These are phyloP conservation scores for Neocatenulostroma microsporum DNA, from an alignment of 2,329 filamentous ascomycete species.

Conservation along the genomic window DNA sequence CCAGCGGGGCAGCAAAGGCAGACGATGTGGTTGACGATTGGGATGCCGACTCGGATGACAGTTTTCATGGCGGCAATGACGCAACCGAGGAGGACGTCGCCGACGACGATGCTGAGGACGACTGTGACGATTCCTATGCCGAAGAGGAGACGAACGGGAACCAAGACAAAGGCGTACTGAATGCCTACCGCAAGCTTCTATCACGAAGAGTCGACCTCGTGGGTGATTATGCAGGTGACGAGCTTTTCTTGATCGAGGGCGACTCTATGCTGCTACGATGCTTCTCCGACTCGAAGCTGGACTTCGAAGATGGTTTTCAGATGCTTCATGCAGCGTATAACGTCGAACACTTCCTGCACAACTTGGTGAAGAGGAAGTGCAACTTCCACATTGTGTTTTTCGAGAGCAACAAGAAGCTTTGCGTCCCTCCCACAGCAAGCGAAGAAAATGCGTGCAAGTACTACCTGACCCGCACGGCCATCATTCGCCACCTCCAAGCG, in stretches of 20 bases:
- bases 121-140: no score
- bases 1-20: no score
- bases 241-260: conserved; percentile 65
- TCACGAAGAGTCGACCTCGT: conserved; percentile 55
- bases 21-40: conserved; percentile 4
- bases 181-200: conserved; percentile 34
- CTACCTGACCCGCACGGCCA: conserved; percentile 52
- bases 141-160: conserved; percentile 1
- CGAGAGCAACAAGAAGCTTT: conserved; percentile 47
- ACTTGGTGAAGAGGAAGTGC: conserved; percentile 56
- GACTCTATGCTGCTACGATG: conserved; percentile 62
- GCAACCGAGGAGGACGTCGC: conserved; percentile 7
- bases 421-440: conserved; percentile 42
- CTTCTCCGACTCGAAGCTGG: conserved; percentile 54
- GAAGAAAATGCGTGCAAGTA: conserved; percentile 44
- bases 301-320: conserved; percentile 62
- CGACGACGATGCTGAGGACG: conserved; percentile 8
- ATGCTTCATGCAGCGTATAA: conserved; percentile 62
- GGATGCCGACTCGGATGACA: conserved; percentile 2
- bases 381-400: conserved; percentile 68
- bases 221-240: conserved; percentile 66
- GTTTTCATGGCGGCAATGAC: not conserved
- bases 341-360: conserved; percentile 57
- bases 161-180: conserved; percentile 3
- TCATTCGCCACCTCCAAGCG: conserved; percentile 55